Evolutionary conservation across 2,329 filamentous ascomycete genomes (phyloP).

Genomic region (Teratosphaeria zuluensis): DNA sequence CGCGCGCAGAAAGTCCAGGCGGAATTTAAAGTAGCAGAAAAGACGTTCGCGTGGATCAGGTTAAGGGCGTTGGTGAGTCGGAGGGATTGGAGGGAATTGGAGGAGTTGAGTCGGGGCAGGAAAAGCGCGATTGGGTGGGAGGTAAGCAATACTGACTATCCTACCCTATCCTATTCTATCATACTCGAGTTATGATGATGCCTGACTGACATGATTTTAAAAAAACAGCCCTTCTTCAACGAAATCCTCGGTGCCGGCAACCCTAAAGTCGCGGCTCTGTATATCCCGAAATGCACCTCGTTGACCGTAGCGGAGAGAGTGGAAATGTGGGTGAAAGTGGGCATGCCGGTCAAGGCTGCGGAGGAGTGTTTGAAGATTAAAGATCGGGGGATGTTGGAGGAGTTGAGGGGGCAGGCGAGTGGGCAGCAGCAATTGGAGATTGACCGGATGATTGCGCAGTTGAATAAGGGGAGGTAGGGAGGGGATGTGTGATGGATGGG

Average conservation of each 20-base stretch:
- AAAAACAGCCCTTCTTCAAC: constrained; percentile 72
- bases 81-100: constrained; percentile 84
- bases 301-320: constrained; percentile 61
- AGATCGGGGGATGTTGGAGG: constrained; percentile 65
- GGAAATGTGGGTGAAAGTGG: constrained; percentile 93
- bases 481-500: neutral
- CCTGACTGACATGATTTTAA: neutral
- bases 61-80: constrained; percentile 81
- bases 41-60: constrained; percentile 78
- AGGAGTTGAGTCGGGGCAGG: constrained; percentile 66
- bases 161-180: too few relatives aligned
- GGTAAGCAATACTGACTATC: too few relatives aligned
- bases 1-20: constrained; percentile 78
- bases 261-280: constrained; percentile 69
- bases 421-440: constrained; percentile 61
- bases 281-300: constrained; percentile 77
- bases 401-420: constrained; percentile 64
- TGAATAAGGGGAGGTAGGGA: constrained; percentile 17
- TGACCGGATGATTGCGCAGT: constrained; percentile 60
- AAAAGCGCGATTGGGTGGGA: constrained; percentile 96
- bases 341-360: constrained; percentile 71
- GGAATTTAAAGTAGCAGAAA: constrained; percentile 90
- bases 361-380: constrained; percentile 82
- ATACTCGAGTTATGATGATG: too few relatives aligned
- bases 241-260: constrained; percentile 83